Evolutionary conservation across 108 stramenopile genomes (phyloP), one percentile per base, ranked within the genome.

Genomic region (Epipyxis sp.): DNA sequence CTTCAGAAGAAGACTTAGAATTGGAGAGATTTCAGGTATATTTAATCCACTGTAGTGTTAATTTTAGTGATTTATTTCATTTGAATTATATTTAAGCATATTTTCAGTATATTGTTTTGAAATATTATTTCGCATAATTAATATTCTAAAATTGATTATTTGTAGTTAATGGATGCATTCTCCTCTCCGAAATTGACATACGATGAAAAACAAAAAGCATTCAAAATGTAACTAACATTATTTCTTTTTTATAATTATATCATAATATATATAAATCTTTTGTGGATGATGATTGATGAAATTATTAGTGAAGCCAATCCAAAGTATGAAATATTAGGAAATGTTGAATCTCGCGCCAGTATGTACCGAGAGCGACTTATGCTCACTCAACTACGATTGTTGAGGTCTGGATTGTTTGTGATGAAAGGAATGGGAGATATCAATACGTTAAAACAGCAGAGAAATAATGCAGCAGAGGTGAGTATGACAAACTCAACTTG

Each of bases 351-450:
- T 6, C 44, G 71, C 13, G 71, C 71, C 6, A 10, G 42, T 10
- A 74, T 74, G 71, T 74, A 74, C 34, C 44, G 71, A 27, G 71
- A 74, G n/a, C 44, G 71, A 34, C 35, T 74, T 34, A 43, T 57
- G 44, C 44, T 74, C 25, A 57, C 71, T 29, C 71, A 54, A 54
- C 71, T 43, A 32, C 71, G 71, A 6, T 32, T 74, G 32, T 25
- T 74, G 20, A 37, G 71, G 3, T 54, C 44, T 6, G 71, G 34
- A 27, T 10, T 74, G 10, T 74, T 74, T 42, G 43, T 42, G 27
- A 27, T 57, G 71, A 37, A 13, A 16, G 71, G 6, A 16, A 42
- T 74, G 25, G 46, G 46, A 20, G 46, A 50, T 20, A 50, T 6
- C 46, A 50, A 50, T 13, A 50, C 46, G 46, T 20, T 50, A 20